These are phyloP conservation scores for Clavispora fructus DNA, from an alignment of 805 yeast species.

Conservation along the genomic window DNA sequence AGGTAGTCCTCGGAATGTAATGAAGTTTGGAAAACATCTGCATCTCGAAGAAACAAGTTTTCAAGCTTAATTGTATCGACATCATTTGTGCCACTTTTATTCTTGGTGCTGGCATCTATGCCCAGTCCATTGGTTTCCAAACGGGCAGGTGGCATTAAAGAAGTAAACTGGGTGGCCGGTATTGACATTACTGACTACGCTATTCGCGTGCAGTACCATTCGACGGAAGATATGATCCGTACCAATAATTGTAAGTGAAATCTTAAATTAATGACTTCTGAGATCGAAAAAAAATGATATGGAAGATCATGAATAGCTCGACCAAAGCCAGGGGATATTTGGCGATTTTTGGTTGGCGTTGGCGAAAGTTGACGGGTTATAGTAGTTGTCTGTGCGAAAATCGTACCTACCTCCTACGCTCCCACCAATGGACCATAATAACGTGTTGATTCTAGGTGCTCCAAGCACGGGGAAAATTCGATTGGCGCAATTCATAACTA, in stretches of 20 bases:
- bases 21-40: conserved; percentile 41
- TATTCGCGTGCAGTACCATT: neutral
- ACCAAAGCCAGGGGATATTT: no score
- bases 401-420: neutral
- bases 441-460: conserved; percentile 42
- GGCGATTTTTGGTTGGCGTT: no score
- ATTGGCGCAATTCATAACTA: conserved; percentile 22
- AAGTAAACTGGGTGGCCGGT: neutral
- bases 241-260: no score
- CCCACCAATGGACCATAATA: conserved; percentile 20
- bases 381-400: neutral
- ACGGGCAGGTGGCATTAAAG: conserved; percentile 4
- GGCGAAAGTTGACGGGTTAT: no score
- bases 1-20: conserved; percentile 61
- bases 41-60: conserved; percentile 34
- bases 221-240: no score
- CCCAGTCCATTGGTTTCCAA: conserved; percentile 3
- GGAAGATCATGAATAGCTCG: no score
- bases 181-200: neutral
- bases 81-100: neutral
- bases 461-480: conserved; percentile 38
- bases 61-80: conserved; percentile 30
- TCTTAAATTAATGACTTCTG: neutral
- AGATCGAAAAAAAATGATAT: no score
- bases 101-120: neutral